Evolutionary conservation across 768 basidiomycete species (phyloP), one percentile per base, ranked within the genome.

Genomic region (Boletus tomentosulus): DNA sequence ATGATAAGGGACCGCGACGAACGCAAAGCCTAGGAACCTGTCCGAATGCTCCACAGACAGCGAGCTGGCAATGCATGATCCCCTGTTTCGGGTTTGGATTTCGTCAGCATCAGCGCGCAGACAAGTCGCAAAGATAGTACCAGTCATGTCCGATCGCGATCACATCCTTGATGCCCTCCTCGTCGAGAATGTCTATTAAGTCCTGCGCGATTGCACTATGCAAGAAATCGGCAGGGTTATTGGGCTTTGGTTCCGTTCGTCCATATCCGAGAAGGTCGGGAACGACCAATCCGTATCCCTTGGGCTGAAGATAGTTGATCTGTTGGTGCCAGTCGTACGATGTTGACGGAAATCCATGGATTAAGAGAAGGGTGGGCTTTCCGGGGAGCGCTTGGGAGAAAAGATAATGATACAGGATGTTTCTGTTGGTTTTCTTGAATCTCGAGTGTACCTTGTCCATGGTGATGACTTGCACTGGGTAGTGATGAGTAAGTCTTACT

Each of bases 221-320:
- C 25, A 59, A 41, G 47, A 74, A 75, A 12, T 62, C 56, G 11
- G 52, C 48, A 11, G 62, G 53, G 39, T 72, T 66, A 0, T 48
- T 55, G 8, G 78, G 71, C 59, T 78, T 79, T 54, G 71, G 71
- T 46, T 61, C 63, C 3, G 80, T 79, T 22, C 61, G 71, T 15
- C 77, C 79, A 34, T 69, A 73, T 6, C 80, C 79, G 13, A 81
- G 71, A 57, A 78, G 71, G 59, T 81, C 79, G 0, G 78, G 78
- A 15, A 70, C 74, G 46, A 81, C 61, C 13, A 79, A 28, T 12
- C 77, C 74, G 42, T 74, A 77, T 24, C 78, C 79, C 51, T 63
- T 63, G 28, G 65, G 60, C 39, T 65, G 50, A 61, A 80, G 71
- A 62, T 69, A 68, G 47, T 65, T 55, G 50, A 76, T 68, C 47